Conservation (phyloP, 768 basidiomycete species). For the Termitomyces titanicus region DNA sequence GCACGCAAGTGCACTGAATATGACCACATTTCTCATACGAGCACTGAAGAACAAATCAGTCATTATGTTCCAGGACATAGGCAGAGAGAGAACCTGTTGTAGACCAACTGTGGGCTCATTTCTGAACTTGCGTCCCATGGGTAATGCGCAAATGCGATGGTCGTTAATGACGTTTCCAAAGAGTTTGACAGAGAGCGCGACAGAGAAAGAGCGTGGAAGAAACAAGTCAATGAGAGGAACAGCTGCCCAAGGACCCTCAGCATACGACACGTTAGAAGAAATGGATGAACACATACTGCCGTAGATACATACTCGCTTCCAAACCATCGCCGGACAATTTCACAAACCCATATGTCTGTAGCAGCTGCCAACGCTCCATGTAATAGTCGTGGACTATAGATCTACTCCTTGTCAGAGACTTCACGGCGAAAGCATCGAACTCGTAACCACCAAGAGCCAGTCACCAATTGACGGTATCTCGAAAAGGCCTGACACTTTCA, state of each 20-base stretch:
- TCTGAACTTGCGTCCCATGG: slow-evolving; percentile 57
- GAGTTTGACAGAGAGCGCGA: slow-evolving; percentile 92
- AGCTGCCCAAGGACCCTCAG: slow-evolving; percentile 39
- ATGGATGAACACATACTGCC: slow-evolving; percentile 49
- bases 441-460: slow-evolving; percentile 59
- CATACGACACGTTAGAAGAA: neutral
- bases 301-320: slow-evolving; percentile 55
- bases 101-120: slow-evolving; percentile 34
- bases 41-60: slow-evolving; percentile 21
- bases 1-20: slow-evolving; percentile 74
- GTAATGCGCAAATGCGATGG: slow-evolving; percentile 72
- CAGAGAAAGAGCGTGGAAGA: slow-evolving; percentile 83
- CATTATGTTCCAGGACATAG: neutral
- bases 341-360: slow-evolving; percentile 73
- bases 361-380: slow-evolving; percentile 75
- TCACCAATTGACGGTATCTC: slow-evolving; percentile 30
- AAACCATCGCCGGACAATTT: slow-evolving; percentile 53
- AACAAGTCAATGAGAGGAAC: slow-evolving; percentile 76
- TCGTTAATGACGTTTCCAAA: slow-evolving; percentile 82
- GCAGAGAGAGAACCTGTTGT: slow-evolving; percentile 29
- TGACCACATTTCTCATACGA: slow-evolving; percentile 32
- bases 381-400: slow-evolving; percentile 68
- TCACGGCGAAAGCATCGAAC: neutral
- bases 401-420: slow-evolving; percentile 35
- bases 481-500: slow-evolving; percentile 58